Percentiles rank a stretch among this genome's conserved stretches.
Evolutionary conservation across 2,329 filamentous ascomycete species (phyloP).

Genomic region (Chaetomium sp.): DNA sequence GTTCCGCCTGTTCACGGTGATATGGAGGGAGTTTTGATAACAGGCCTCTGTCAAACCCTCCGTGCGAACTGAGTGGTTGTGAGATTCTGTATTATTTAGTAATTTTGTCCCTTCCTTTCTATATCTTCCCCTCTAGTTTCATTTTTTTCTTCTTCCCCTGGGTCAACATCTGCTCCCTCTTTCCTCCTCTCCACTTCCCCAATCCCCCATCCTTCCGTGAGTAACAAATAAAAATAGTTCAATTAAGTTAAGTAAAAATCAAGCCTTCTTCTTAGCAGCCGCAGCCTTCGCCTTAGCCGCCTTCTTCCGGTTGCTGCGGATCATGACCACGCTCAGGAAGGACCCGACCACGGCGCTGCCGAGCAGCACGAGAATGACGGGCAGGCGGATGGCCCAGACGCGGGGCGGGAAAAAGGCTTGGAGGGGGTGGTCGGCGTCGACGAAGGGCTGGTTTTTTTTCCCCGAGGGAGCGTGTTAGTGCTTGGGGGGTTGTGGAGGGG

Average conservation of each 20-base stretch:
- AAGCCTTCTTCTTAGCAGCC: slow-evolving; percentile 71
- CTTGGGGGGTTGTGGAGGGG: neutral
- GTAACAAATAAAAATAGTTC: neutral
- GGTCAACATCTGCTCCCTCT: neutral
- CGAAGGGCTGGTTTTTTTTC: slow-evolving; percentile 68
- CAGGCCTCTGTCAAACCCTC: too few relatives aligned
- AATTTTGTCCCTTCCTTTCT: neutral
- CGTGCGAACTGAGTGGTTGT: too few relatives aligned
- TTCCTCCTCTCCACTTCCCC: neutral
- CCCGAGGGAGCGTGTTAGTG: neutral
- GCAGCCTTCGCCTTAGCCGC: slow-evolving; percentile 84
- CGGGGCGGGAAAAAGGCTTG: slow-evolving; percentile 94
- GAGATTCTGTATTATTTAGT: too few relatives aligned
- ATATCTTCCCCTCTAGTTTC: neutral
- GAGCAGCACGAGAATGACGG: slow-evolving; percentile 90
- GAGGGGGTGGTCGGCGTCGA: slow-evolving; percentile 87
- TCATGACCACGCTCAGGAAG: slow-evolving; percentile 96
- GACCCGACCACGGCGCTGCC: slow-evolving; percentile 90
- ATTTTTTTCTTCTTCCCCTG: neutral
- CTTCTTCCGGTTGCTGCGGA: slow-evolving; percentile 97
- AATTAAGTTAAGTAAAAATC: neutral
- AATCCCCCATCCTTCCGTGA: too few relatives aligned
- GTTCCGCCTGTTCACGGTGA: too few relatives aligned
- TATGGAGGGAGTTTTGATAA: too few relatives aligned
- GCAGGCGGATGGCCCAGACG: slow-evolving; percentile 97